Evolutionary conservation across 768 basidiomycete species (phyloP).

Genomic region (Wakefieldia striispora): DNA sequence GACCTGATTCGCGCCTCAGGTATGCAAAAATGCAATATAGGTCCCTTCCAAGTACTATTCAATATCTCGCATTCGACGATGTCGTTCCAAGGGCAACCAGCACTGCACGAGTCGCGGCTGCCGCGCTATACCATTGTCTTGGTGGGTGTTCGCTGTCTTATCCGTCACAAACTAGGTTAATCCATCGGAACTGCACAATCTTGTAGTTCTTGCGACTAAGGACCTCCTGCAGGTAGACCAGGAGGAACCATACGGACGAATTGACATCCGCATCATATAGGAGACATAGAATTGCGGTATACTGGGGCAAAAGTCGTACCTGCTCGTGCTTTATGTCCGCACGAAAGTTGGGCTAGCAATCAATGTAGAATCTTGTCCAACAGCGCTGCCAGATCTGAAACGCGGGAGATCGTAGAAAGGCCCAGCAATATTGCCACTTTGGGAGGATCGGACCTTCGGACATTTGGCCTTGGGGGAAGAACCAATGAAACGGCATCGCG

Average conservation of each 20-base stretch:
- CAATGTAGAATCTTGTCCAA: too few relatives aligned
- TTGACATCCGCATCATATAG: conserved; percentile 43
- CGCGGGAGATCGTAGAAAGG: too few relatives aligned
- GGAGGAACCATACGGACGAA: conserved; percentile 52
- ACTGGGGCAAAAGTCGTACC: too few relatives aligned
- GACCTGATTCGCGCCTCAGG: conserved; percentile 38
- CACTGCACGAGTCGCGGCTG: conserved; percentile 74
- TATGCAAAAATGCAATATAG: conserved; percentile 76
- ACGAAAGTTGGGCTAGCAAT: conserved; percentile 3
- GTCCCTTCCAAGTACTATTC: conserved; percentile 45
- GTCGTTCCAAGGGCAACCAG: conserved; percentile 66
- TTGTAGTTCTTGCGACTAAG: conserved; percentile 76
- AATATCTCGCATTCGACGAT: conserved; percentile 57
- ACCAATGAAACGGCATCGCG: too few relatives aligned
- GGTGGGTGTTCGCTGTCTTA: conserved; percentile 42
- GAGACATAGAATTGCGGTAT: background rate
- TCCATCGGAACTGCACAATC: background rate
- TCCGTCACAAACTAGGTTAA: background rate
- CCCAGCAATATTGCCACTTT: too few relatives aligned
- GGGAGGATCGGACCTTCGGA: too few relatives aligned
- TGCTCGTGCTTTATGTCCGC: conserved; percentile 2
- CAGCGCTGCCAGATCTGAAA: too few relatives aligned
- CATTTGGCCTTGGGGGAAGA: too few relatives aligned
- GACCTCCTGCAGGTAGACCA: conserved; percentile 63
- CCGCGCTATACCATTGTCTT: conserved; percentile 83